Percentiles rank a stretch among this genome's conserved stretches.
Evolutionary conservation across 2,329 filamentous ascomycete genomes (phyloP).

Genomic region (Fusarium dlaminii): DNA sequence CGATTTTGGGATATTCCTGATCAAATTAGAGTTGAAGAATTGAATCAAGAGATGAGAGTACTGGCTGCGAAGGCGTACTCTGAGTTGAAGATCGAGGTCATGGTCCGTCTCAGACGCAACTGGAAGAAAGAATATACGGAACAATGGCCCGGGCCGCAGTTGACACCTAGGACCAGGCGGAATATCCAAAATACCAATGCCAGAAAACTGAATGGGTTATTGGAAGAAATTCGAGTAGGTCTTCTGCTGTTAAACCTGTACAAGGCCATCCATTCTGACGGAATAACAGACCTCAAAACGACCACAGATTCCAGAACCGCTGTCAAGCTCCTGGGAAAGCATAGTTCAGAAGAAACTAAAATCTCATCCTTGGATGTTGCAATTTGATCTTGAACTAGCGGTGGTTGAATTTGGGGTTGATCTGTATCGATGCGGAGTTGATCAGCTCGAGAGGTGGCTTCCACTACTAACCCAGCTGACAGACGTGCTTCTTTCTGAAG

Average conservation of each 20-base stretch:
- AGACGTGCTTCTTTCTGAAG: neutral
- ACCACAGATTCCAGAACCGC: neutral
- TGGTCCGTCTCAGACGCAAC: neutral
- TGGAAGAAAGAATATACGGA: neutral
- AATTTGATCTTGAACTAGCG: neutral
- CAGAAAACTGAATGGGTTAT: neutral
- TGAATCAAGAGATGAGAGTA: neutral
- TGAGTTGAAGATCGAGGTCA: neutral
- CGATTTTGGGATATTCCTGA: neutral
- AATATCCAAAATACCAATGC: neutral
- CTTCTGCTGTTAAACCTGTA: neutral
- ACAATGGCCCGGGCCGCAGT: neutral
- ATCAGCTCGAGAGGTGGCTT: neutral
- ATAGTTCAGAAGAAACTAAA: neutral
- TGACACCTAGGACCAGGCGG: neutral
- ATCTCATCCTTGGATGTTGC: accelerated
- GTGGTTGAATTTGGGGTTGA: neutral
- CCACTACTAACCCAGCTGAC: neutral
- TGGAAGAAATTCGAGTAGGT: neutral
- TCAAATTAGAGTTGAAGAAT: neutral
- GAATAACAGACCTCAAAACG: neutral
- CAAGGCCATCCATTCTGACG: neutral
- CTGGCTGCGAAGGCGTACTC: neutral
- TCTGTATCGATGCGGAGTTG: neutral
- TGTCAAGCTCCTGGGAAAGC: neutral